Evolutionary conservation across 129 eudicot species (phyloP).

Genomic region (Centella asiatica): DNA sequence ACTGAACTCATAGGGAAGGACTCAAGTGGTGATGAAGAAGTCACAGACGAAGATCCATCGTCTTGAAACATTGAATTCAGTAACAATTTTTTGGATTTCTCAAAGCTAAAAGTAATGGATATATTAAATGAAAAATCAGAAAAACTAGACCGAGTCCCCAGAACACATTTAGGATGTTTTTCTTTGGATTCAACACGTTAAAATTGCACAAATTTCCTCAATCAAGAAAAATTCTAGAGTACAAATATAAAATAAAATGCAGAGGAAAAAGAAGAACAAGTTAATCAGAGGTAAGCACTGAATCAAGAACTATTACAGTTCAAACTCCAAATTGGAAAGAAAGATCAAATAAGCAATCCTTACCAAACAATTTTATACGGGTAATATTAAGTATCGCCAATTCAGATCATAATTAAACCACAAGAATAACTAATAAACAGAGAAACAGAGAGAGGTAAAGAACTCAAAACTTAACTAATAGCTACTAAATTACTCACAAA

Average conservation of each 20-base stretch:
- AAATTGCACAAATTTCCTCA: not conserved
- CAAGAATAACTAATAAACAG: constrained; percentile 2
- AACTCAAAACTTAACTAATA: not conserved
- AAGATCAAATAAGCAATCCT: not conserved
- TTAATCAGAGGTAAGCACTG: not conserved
- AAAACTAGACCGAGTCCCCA: not conserved
- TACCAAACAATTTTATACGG: constrained; percentile 11
- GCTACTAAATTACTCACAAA: constrained; percentile 19
- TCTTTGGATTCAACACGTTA: too few relatives aligned
- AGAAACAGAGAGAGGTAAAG: not conserved
- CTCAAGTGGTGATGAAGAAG: constrained; percentile 83
- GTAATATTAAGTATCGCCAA: not conserved
- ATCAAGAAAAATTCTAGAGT: too few relatives aligned
- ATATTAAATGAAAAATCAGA: not conserved
- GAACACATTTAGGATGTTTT: too few relatives aligned
- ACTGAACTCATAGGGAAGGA: constrained; percentile 54
- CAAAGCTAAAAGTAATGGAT: too few relatives aligned
- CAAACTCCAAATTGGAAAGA: constrained; percentile 8
- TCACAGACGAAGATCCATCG: constrained; percentile 81
- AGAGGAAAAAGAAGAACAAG: not conserved
- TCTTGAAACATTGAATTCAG: constrained; percentile 76
- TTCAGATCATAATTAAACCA: constrained; percentile 9
- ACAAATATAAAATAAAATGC: too few relatives aligned
- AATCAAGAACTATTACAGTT: not conserved
- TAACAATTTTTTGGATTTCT: not conserved